Base-by-base conservation (phyloP, 345 rosid species). In the Rubroshorea leprosula region DNA sequence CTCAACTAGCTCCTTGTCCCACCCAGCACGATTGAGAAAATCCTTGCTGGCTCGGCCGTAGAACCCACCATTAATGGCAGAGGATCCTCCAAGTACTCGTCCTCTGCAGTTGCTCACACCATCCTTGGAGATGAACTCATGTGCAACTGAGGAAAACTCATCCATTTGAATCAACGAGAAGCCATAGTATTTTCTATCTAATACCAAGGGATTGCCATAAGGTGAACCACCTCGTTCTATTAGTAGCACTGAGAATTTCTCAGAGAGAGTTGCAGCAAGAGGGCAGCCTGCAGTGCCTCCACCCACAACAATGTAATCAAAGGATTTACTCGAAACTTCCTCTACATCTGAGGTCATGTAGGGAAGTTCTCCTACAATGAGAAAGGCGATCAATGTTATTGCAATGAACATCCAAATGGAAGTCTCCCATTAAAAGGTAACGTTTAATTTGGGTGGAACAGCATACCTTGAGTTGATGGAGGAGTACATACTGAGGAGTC, bases 231-330 rank as follows among this genome's bases (percentile, higher is more conserved):
- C 91, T 3, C 86, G 81, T 64, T 85, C 94, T 5, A 83, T 60
- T 72, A 87, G 18, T 3, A 85, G 72, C 50, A 83, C 91, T 9
- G 90, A 74, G 75, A 70, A 85, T 14, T 72, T 77, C 63, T 82
- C 74, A 0, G 85, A 83, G 12, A 85, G 71, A 5, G 87, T 91
- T 1, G 96, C 78, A 5, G 89, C 90, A 8, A 87, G 66, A 21
- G 89, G 79, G 44, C 95, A 83, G 23, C 90, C 85, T 0, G 94
- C 71, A 5, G 94, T 78, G 54, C 97, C 93, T 22, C 89, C 88
- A 27, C 87, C 94, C 0, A 76, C 81, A 12, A 87, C 12, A 23
- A 85, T 83, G 80, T 80, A 78, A 66, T 87, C 86, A 49, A 87
- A 85, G 57, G 84, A 82, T 80, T 72, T 78, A 52, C 98, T 87